These are phyloP conservation scores for Saccharomycopsis malanga DNA, from an alignment of 805 yeast species.

Conservation along the genomic window DNA sequence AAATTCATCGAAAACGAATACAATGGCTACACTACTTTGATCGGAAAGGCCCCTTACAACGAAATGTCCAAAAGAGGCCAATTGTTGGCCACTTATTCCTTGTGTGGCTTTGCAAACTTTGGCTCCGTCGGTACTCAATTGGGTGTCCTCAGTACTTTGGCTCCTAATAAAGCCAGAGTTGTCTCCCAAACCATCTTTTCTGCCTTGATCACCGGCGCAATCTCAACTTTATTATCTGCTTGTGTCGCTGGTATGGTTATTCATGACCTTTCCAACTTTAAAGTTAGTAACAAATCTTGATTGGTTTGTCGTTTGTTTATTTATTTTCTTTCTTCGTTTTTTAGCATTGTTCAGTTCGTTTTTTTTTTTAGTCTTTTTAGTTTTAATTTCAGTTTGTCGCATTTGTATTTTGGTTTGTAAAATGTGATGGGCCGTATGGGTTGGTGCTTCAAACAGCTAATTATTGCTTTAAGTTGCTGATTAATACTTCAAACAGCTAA, in stretches of 20 bases:
- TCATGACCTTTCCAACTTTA: conserved; percentile 34
- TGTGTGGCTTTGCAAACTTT: conserved; percentile 57
- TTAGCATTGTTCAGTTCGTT: neutral
- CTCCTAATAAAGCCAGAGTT: conserved; percentile 43
- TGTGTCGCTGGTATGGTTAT: conserved; percentile 59
- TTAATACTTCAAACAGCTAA: too few species aligned
- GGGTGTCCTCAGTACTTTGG: conserved; percentile 52
- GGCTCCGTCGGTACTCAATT: conserved; percentile 57
- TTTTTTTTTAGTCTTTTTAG: neutral
- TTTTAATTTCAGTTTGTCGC: neutral
- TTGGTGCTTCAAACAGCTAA: too few species aligned
- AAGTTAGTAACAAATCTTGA: conserved; percentile 12
- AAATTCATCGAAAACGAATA: conserved; percentile 59
- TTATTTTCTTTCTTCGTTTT: neutral
- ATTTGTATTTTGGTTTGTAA: neutral
- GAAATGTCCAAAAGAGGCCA: conserved; percentile 43
- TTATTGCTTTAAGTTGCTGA: too few species aligned
- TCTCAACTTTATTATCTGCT: conserved; percentile 49
- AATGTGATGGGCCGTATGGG: too few species aligned
- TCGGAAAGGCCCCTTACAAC: conserved; percentile 38
- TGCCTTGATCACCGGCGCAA: conserved; percentile 45
- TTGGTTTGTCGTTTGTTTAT: neutral
- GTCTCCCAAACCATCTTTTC: conserved; percentile 41
- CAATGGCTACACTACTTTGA: conserved; percentile 42
- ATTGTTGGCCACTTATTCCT: conserved; percentile 52